phyloP scores from a whole-genome alignment of 2,329 filamentous ascomycete genomes.

The Claviceps sp. region DNA sequence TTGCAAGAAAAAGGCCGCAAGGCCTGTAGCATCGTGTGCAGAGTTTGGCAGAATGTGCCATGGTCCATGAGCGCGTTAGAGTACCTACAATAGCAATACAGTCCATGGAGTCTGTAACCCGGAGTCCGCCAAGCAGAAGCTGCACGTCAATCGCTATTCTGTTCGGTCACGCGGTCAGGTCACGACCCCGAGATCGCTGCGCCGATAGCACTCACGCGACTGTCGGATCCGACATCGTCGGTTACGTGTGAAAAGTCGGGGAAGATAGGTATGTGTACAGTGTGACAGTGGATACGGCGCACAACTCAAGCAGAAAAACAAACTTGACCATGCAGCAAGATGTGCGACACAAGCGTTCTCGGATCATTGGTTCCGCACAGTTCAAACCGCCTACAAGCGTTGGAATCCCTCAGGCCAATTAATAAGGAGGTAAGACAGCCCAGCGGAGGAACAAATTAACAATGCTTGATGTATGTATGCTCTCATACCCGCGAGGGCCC shows the following conservation, averaged over 20 bases:
- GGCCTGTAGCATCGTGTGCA: neutral
- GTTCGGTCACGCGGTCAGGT: neutral
- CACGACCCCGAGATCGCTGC: neutral
- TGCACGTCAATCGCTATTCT: neutral
- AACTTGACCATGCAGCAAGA: neutral
- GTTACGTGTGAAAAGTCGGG: neutral
- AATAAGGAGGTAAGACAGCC: too few relatives aligned
- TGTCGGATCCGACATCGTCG: neutral
- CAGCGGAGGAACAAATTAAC: too few relatives aligned
- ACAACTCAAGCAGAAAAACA: neutral
- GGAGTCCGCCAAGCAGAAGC: neutral
- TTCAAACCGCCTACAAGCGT: neutral
- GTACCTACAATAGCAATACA: neutral
- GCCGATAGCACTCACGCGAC: neutral
- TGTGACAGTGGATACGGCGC: neutral
- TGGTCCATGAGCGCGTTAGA: too few relatives aligned
- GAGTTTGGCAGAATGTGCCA: neutral
- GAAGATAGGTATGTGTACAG: too few relatives aligned
- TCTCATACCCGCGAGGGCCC: too few relatives aligned
- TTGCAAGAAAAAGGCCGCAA: neutral
- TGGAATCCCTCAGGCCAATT: too few relatives aligned
- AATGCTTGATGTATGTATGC: too few relatives aligned
- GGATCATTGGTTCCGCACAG: neutral
- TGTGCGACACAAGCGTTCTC: neutral
- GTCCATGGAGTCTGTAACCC: neutral